Evolutionary conservation across 75 land plant species (phyloP), one percentile per base, ranked within the genome.

Genomic region (Pinus tabuliformis): DNA sequence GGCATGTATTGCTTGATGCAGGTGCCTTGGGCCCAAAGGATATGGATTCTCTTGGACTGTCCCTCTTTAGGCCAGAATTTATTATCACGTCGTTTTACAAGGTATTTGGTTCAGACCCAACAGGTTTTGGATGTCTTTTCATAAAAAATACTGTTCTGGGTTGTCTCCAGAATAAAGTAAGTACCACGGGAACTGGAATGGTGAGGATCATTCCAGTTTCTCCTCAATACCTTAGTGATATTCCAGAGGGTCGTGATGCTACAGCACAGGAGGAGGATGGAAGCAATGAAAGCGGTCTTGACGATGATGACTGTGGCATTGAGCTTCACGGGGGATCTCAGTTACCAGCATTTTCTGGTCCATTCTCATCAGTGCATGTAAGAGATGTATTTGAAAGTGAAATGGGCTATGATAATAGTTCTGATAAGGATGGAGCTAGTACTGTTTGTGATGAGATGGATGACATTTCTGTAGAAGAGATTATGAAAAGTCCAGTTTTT

Each of bases 1-100:
- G 99, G 99, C 99, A 96, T 78, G 95, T 96, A 17, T 72, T 91
- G 76, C 79, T 96, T 20, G 97, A 96, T 84, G 97, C 97, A 8
- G 90, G 95, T 76, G 95, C 99, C 28, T 75, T 96, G 52, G 95
- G 95, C 30, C 95, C 97, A 8, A 93, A 93, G 77, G 99, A 96
- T 70, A 90, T 96, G 93, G 93, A 91, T 74, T 85, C 93, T 52
- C 87, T 96, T 16, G 99, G 95, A 13, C 86, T 96, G 42, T 92
- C 99, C 3, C 84, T 96, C 11, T 83, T 93, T 80, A 84, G 84
- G 15, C 99, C 99, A 42, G 99, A 96, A 57, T 96, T 96, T 78
- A 86, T 96, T 11, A 84, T 96, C 75, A 88, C 86, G 42, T 92
- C 97, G 7, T 94, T 94, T 81, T 96, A 87, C 88, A 96, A 92